Base-by-base conservation (phyloP, 768 basidiomycete genomes). In the Russula vinacea region DNA sequence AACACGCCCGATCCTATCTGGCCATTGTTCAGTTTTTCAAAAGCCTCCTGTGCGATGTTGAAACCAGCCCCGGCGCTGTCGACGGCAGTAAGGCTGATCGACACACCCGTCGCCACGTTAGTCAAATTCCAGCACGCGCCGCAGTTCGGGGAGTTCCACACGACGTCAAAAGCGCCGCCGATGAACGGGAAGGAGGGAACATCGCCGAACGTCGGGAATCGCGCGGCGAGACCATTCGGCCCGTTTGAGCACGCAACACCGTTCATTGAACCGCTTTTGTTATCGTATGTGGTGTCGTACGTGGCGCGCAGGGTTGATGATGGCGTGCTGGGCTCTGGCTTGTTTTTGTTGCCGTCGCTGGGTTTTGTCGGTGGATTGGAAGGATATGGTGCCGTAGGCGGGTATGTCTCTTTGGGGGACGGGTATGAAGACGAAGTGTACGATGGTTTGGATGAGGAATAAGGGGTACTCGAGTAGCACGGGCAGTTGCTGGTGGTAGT, bases 71-170 rank as follows among this genome's bases (percentile, higher is more conserved):
- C 29, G 5, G 29, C 29, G 29, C 29, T 75, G 68, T 88, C 84
- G 26, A 89, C 75, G 1, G 81, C 85, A 2, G 81, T 72, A 17
- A 87, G 70, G 44, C 76, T 78, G 71, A 86, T 76, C 57, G 70
- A 79, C 62, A 63, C 77, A 26, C 68, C 69, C 1, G 58, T 67
- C 3, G 76, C 76, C 5, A 76, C 76, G 72, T 79, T 86, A 7
- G 80, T 79, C 65, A 88, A 70, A 62, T 78, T 59, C 84, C 84
- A 88, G 73, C 87, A 88, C 32, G 79, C 78, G 2, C 84, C 84
- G 68, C 86, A 88, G 52, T 76, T 74, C 1, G 71, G 63, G 1
- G 84, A 86, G 71, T 83, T 77, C 73, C 75, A 87, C 7, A 70
- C 71, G 62, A 88, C 75, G 42, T 78, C 82, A 17, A 77, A 74